phyloP scores from a whole-genome alignment of 495 filamentous ascomycete species.

The Lindgomyces ingoldianus region DNA sequence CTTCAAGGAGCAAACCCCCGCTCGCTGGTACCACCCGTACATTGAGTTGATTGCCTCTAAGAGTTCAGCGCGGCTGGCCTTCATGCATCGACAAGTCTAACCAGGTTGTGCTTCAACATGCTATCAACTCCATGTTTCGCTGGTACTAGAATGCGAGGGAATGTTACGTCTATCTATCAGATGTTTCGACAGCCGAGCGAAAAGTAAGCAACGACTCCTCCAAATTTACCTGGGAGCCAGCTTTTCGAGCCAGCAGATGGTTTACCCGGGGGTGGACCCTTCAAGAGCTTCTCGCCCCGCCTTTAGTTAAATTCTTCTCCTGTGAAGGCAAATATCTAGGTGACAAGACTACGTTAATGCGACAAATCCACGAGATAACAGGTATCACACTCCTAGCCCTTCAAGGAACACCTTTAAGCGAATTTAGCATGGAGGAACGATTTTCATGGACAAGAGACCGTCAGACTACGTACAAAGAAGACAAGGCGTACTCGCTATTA shows the following conservation, averaged over 20 bases:
- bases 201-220: not conserved
- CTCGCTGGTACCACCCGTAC: too few relatives aligned
- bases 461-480: conserved; percentile 20
- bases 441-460: conserved; percentile 17
- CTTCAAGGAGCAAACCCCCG: too few relatives aligned
- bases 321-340: conserved; percentile 10
- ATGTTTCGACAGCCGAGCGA: not conserved
- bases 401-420: conserved; percentile 16
- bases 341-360: conserved; percentile 1
- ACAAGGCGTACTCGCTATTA: conserved; percentile 12
- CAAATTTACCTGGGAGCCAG: not conserved
- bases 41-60: too few relatives aligned
- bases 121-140: too few relatives aligned
- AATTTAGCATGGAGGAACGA: conserved; percentile 21
- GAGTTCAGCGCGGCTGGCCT: too few relatives aligned
- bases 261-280: too few relatives aligned
- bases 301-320: conserved; percentile 13
- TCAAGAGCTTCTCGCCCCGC: too few relatives aligned
- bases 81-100: too few relatives aligned
- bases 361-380: conserved; percentile 17
- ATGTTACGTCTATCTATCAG: too few relatives aligned
- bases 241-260: conserved; percentile 11
- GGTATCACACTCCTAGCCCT: conserved; percentile 8
- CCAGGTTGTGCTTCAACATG: too few relatives aligned
- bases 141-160: too few relatives aligned